phyloP scores from a whole-genome alignment of 2,329 filamentous ascomycete genomes.

The Penicillium occitanis region DNA sequence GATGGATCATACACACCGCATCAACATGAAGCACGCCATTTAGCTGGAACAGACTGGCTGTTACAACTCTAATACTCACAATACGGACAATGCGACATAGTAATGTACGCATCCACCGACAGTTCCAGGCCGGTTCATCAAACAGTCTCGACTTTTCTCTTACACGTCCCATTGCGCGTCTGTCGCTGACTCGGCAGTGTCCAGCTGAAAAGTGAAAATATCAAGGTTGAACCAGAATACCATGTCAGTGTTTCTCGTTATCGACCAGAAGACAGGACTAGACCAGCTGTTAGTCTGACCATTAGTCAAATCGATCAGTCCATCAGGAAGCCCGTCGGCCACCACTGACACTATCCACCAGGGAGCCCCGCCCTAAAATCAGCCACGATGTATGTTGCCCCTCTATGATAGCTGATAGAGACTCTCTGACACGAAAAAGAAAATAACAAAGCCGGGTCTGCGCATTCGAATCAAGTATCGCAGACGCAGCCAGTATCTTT shows the following conservation, averaged over 20 bases:
- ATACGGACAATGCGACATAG: slow-evolving; percentile 11
- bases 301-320: slow-evolving; percentile 9
- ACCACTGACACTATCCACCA: slow-evolving; percentile 8
- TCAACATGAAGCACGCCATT: slow-evolving; percentile 14
- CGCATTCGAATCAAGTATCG: not conserved
- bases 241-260: not conserved
- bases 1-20: slow-evolving; percentile 12
- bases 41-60: not conserved
- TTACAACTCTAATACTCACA: not conserved
- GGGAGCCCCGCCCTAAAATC: slow-evolving; percentile 16
- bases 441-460: not conserved
- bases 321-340: not conserved
- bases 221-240: not conserved
- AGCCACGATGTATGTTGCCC: slow-evolving; percentile 17
- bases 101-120: slow-evolving; percentile 13
- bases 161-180: not conserved
- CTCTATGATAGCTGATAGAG: slow-evolving; percentile 8
- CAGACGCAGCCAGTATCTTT: not conserved
- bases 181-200: not conserved
- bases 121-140: slow-evolving; percentile 8
- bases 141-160: slow-evolving; percentile 6
- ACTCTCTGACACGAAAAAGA: not conserved
- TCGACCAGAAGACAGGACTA: slow-evolving; percentile 7
- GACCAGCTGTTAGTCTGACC: not conserved
- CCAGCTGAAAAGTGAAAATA: not conserved